Evolutionary conservation across 352 stramenopile genomes (phyloP).

Genomic region (Saprolegnia parasitica): DNA sequence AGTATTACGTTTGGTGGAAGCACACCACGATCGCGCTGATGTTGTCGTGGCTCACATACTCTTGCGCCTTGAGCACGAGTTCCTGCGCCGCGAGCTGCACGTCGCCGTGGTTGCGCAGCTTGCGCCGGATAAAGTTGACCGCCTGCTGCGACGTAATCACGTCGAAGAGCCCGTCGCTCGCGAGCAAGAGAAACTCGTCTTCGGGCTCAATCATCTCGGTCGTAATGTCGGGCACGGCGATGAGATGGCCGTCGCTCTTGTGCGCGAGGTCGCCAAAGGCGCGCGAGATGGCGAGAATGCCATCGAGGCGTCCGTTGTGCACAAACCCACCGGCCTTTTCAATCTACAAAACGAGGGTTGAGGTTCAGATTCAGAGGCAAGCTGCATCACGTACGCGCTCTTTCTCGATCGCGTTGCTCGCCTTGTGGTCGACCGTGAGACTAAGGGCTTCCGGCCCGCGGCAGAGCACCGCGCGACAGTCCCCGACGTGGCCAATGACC

Average conservation of each 20-base stretch:
- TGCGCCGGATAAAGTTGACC: conserved; percentile 88
- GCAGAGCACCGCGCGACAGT: conserved; percentile 86
- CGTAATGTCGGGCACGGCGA: conserved; percentile 75
- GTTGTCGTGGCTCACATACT: conserved; percentile 89
- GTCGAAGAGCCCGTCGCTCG: conserved; percentile 90
- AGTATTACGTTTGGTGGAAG: conserved; percentile 55
- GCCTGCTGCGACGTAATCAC: conserved; percentile 86
- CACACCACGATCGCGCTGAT: conserved; percentile 86
- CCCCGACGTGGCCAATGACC: conserved; percentile 85
- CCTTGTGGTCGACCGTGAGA: conserved; percentile 86
- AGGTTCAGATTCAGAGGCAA: not conserved
- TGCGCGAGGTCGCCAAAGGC: conserved; percentile 86
- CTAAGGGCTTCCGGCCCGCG: conserved; percentile 64
- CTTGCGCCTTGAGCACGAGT: conserved; percentile 81
- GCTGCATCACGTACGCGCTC: conserved; percentile 31
- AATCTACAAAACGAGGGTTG: conserved; percentile 37
- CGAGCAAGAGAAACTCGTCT: conserved; percentile 88
- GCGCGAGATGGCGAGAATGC: conserved; percentile 81
- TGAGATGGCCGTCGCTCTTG: conserved; percentile 85
- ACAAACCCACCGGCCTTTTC: conserved; percentile 79
- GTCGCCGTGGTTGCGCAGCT: conserved; percentile 82
- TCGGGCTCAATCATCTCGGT: conserved; percentile 51
- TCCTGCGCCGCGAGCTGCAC: conserved; percentile 85
- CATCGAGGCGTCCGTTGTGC: conserved; percentile 84
- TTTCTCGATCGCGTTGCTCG: conserved; percentile 67